phyloP scores from a whole-genome alignment of 768 basidiomycete species.

The Xanthoconium purpureum region DNA sequence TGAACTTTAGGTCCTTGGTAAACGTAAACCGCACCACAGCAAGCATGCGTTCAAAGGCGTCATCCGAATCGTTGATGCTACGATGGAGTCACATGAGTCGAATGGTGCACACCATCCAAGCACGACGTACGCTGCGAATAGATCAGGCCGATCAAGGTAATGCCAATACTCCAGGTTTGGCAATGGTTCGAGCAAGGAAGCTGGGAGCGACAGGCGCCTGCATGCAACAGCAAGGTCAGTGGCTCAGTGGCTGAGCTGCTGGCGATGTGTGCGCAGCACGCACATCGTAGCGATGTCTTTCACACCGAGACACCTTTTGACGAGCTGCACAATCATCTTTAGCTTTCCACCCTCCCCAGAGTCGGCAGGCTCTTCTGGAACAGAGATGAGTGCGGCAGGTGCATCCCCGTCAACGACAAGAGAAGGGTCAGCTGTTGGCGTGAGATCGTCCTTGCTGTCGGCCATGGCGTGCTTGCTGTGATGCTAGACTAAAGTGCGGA shows the following conservation, averaged over 20 bases:
- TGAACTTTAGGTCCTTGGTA: slow-evolving; percentile 91
- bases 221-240: slow-evolving; percentile 11
- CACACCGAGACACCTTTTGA: slow-evolving; percentile 89
- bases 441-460: slow-evolving; percentile 12
- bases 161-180: slow-evolving; percentile 98
- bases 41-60: slow-evolving; percentile 95
- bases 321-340: slow-evolving; percentile 88
- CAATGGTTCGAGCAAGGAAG: slow-evolving; percentile 88
- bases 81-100: slow-evolving; percentile 1
- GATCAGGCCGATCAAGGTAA: slow-evolving; percentile 86
- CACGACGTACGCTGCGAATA: slow-evolving; percentile 82
- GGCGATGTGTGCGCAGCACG: slow-evolving; percentile 27
- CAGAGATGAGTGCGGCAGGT: slow-evolving; percentile 55
- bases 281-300: slow-evolving; percentile 95
- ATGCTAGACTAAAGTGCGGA: background rate
- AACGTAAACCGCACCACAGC: slow-evolving; percentile 85
- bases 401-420: slow-evolving; percentile 45
- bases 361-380: slow-evolving; percentile 71
- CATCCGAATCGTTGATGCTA: slow-evolving; percentile 89
- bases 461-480: slow-evolving; percentile 15
- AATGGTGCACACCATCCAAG: background rate
- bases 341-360: slow-evolving; percentile 86
- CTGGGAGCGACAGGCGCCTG: slow-evolving; percentile 90
- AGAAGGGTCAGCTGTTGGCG: slow-evolving; percentile 2
- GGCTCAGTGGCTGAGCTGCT: slow-evolving; percentile 3